A percentile compares a stretch with the other conserved stretches of the same genome.
Conservation (phyloP, 2,329 filamentous ascomycete genomes). For the Beauveria asiatica region DNA sequence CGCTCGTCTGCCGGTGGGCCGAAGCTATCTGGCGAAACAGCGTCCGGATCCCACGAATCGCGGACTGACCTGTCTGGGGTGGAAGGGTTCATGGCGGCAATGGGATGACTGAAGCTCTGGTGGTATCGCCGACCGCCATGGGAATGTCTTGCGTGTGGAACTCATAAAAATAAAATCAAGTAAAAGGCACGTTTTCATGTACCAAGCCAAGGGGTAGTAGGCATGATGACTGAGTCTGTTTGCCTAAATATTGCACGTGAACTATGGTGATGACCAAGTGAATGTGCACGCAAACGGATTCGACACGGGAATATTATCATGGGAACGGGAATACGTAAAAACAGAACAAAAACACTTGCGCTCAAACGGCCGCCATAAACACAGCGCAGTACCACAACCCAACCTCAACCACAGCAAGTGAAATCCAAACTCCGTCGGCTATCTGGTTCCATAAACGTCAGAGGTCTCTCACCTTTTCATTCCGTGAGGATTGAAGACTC, state of each 20-base stretch:
- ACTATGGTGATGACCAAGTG: background rate
- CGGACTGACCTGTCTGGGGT: background rate
- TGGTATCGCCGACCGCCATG: background rate
- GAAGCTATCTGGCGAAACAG: background rate
- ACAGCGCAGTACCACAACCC: background rate
- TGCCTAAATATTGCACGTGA: background rate
- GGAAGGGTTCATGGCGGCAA: background rate
- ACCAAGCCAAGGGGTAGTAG: background rate
- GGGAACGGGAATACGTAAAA: background rate
- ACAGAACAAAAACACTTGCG: background rate
- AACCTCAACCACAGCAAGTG: background rate
- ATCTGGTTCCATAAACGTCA: background rate
- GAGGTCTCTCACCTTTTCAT: constrained; percentile 18
- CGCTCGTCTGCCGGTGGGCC: background rate
- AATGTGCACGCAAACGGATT: background rate
- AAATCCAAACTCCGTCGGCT: background rate
- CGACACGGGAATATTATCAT: background rate
- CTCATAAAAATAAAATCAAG: background rate
- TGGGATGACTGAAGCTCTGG: background rate
- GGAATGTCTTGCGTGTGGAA: background rate
- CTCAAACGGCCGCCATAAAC: background rate
- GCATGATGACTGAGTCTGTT: background rate
- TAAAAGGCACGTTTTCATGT: background rate
- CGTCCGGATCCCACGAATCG: background rate
- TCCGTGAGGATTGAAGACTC: constrained; percentile 22